Percentiles rank a stretch among this genome's conserved stretches.
phyloP scores from a whole-genome alignment of 148 eudicot genomes.

The Chenopodium album region DNA sequence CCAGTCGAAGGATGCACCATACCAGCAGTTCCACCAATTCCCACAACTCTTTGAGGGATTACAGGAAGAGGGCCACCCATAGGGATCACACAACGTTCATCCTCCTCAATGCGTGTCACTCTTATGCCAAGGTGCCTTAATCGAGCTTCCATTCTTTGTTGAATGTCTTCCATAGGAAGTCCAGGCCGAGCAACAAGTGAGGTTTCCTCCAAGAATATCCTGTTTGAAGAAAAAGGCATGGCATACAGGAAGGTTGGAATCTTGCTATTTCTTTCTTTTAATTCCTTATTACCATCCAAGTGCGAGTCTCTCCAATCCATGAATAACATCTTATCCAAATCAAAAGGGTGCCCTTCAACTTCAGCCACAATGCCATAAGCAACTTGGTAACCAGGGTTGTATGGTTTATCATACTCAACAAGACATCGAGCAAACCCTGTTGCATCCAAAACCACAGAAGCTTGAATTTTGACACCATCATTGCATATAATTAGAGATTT shows the following conservation, averaged over 20 bases:
- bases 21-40: conserved; percentile 98
- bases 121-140: conserved; percentile 78
- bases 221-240: conserved; percentile 82
- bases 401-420: conserved; percentile 91
- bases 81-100: conserved; percentile 89
- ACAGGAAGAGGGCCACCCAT: conserved; percentile 99
- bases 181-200: conserved; percentile 98
- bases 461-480: conserved; percentile 83
- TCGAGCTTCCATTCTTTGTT: conserved; percentile 90
- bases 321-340: conserved; percentile 89
- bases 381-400: conserved; percentile 94
- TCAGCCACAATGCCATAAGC: conserved; percentile 97
- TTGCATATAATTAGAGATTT: conserved; percentile 78
- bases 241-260: conserved; percentile 94
- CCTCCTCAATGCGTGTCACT: conserved; percentile 89
- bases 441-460: conserved; percentile 93
- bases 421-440: conserved; percentile 88
- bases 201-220: conserved; percentile 93
- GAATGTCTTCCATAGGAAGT: conserved; percentile 69
- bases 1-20: conserved; percentile 99
- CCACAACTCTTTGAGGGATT: conserved; percentile 88
- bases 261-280: conserved; percentile 68
- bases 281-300: conserved; percentile 46
- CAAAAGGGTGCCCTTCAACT: conserved; percentile 94
- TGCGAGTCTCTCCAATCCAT: conserved; percentile 99